phyloP scores from a whole-genome alignment of 345 rosid genomes.

The Eucalyptus grandis region DNA sequence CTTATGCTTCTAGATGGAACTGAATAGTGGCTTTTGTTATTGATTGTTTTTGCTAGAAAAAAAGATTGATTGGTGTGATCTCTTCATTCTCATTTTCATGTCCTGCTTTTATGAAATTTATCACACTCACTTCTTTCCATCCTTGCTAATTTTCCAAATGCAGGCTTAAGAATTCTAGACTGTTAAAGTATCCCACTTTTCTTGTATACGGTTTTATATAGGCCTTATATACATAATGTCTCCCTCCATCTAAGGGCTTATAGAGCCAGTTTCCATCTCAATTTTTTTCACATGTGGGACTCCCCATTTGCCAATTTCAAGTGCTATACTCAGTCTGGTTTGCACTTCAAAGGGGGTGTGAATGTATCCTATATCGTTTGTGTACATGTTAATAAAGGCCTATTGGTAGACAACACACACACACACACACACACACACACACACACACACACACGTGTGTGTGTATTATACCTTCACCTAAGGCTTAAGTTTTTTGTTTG shows the following conservation, averaged over 20 bases:
- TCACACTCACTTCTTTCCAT: background rate
- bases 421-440: no score
- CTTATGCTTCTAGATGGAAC: background rate
- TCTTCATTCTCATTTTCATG: background rate
- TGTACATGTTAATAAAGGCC: background rate
- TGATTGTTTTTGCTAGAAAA: background rate
- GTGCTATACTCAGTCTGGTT: background rate
- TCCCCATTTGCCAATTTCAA: background rate
- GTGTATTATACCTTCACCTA: background rate
- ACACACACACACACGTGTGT: no score
- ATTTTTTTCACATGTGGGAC: background rate
- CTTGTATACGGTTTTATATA: background rate
- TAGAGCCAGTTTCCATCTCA: background rate
- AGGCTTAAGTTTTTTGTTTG: background rate
- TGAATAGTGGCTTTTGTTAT: background rate
- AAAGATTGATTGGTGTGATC: background rate
- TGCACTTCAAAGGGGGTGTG: background rate
- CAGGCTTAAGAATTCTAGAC: background rate
- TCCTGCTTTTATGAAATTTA: background rate
- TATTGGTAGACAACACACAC: background rate
- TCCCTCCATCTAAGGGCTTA: background rate
- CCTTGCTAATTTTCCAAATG: background rate
- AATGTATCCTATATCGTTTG: background rate
- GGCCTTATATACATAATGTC: background rate
- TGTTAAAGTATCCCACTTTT: background rate